A percentile compares a stretch with the other conserved stretches of the same genome.
Evolutionary conservation across 495 filamentous ascomycete species (phyloP).

Genomic region (Penicillium chermesinum): DNA sequence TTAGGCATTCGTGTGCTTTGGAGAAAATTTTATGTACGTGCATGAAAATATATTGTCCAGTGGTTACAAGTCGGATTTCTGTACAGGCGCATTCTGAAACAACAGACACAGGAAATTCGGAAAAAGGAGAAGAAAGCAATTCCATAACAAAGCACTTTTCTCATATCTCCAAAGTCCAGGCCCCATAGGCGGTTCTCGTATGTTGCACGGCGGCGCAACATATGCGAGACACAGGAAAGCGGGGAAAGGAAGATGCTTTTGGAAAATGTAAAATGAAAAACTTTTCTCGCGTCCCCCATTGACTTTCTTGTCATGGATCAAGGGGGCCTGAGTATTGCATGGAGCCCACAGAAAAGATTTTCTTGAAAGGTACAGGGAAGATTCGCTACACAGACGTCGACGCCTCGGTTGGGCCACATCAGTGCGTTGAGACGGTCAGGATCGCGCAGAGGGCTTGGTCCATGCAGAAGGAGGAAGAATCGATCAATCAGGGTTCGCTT

Average conservation of each 20-base stretch:
- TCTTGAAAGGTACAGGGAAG: constrained; percentile 10
- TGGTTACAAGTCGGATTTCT: neutral
- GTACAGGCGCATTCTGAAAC: constrained; percentile 5
- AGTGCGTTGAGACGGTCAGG: constrained; percentile 7
- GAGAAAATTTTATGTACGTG: neutral
- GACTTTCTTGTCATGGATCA: too few species aligned
- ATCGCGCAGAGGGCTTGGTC: constrained; percentile 7
- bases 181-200: constrained; percentile 9
- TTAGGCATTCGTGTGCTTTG: neutral
- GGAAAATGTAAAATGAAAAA: neutral
- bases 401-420: constrained; percentile 14
- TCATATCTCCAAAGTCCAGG: constrained; percentile 5
- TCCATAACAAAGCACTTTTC: constrained; percentile 18
- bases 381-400: constrained; percentile 17
- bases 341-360: constrained; percentile 6
- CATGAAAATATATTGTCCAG: neutral
- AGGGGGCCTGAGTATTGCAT: constrained; percentile 4
- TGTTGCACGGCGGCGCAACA: constrained; percentile 7
- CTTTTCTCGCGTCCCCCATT: neutral
- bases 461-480: constrained; percentile 13
- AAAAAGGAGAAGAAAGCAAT: constrained; percentile 1
- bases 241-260: neutral
- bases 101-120: constrained; percentile 2
- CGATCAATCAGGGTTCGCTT: constrained; percentile 12
- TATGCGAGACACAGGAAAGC: constrained; percentile 3